A percentile compares a stretch with the other conserved stretches of the same genome.
These are phyloP conservation scores for Fusarium udum DNA, from an alignment of 2,329 filamentous ascomycete genomes.

Conservation along the genomic window DNA sequence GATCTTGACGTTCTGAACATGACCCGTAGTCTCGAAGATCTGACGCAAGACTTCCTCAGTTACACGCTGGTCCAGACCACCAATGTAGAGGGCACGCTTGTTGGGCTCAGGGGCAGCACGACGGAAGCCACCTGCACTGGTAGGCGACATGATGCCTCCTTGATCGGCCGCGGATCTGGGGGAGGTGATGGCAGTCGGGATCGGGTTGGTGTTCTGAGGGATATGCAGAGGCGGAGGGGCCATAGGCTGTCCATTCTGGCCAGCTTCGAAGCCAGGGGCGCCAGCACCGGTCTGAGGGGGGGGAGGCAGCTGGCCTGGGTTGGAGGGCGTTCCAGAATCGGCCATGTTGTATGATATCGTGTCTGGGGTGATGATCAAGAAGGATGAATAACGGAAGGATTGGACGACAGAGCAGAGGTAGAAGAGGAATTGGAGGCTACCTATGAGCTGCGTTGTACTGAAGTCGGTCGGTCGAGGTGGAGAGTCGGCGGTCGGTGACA, in stretches of 20 bases:
- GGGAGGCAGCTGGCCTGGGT: conserved; percentile 73
- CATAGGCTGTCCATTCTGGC: conserved; percentile 79
- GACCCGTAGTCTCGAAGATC: conserved; percentile 98
- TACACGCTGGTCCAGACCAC: conserved; percentile 91
- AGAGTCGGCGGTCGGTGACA: conserved; percentile 43
- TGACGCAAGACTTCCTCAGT: conserved; percentile 96
- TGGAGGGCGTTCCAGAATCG: conserved; percentile 73
- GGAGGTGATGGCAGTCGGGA: conserved; percentile 90
- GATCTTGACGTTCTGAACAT: conserved; percentile 99
- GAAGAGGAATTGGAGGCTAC: conserved; percentile 39
- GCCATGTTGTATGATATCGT: conserved; percentile 68
- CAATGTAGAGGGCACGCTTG: conserved; percentile 96
- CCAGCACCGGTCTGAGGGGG: conserved; percentile 74
- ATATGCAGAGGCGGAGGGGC: conserved; percentile 92
- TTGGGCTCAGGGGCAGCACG: conserved; percentile 97
- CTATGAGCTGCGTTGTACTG: conserved; percentile 39
- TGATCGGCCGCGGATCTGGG: conserved; percentile 76
- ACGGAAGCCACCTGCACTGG: conserved; percentile 82
- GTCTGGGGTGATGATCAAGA: conserved; percentile 23
- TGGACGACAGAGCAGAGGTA: conserved; percentile 34
- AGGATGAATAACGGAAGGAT: conserved; percentile 21
- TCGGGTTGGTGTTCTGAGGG: conserved; percentile 94
- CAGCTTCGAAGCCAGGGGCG: conserved; percentile 79
- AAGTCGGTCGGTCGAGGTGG: conserved; percentile 43
- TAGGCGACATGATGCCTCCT: conserved; percentile 82